Evolutionary conservation across 2,329 filamentous ascomycete genomes (phyloP).

Genomic region (Coniella lustricola): DNA sequence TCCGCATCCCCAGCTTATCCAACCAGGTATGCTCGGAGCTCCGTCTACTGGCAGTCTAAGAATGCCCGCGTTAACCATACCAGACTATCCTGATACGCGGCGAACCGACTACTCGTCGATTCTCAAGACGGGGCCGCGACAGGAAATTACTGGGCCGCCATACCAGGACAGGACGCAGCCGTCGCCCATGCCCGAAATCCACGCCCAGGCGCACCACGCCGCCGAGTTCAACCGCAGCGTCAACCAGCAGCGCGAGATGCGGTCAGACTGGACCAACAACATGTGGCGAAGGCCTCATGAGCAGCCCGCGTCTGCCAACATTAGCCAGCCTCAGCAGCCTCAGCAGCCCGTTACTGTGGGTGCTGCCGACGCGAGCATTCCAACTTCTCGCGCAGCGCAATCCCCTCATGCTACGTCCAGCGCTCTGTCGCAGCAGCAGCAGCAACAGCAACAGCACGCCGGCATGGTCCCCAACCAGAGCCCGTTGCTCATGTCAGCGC

Average conservation of each 20-base stretch:
- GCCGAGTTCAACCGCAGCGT: conserved; percentile 86
- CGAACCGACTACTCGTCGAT: conserved; percentile 78
- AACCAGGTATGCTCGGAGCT: conserved; percentile 63
- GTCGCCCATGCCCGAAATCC: conserved; percentile 68
- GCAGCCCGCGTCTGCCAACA: conserved; percentile 48
- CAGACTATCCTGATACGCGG: conserved; percentile 70
- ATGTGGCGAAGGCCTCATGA: conserved; percentile 82
- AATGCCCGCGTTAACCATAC: conserved; percentile 77
- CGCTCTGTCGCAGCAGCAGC: conserved; percentile 35
- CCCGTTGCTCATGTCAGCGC: conserved; percentile 58
- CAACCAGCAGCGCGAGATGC: conserved; percentile 70
- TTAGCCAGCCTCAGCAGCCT: conserved; percentile 31
- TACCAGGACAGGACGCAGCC: conserved; percentile 84
- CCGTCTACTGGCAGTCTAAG: conserved; percentile 55
- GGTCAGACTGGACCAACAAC: conserved; percentile 70
- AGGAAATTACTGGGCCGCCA: conserved; percentile 79
- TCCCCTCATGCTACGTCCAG: conserved; percentile 51
- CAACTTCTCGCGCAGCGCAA: conserved; percentile 47
- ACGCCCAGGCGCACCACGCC: conserved; percentile 79
- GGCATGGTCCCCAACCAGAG: conserved; percentile 54
- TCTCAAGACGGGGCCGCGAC: conserved; percentile 68
- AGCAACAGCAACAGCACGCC: conserved; percentile 29
- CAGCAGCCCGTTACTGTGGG: conserved; percentile 28
- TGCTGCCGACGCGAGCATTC: conserved; percentile 35
- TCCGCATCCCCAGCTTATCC: conserved; percentile 61